Evolutionary conservation across 1,284 basidiomycete genomes (phyloP).

Genomic region (Moniliella sp.): DNA sequence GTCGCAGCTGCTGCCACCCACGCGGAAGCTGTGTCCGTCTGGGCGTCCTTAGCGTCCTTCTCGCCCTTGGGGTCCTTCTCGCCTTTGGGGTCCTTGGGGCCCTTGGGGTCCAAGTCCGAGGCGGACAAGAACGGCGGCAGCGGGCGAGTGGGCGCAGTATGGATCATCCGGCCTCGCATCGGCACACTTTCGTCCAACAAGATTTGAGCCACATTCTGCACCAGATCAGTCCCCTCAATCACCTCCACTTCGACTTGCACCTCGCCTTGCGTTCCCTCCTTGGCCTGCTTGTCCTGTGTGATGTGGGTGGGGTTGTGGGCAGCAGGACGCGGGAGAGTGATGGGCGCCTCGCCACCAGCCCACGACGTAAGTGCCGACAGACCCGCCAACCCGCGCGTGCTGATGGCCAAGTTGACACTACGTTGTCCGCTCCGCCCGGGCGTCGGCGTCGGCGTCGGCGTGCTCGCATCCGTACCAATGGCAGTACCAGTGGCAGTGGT

Average conservation of each 20-base stretch:
- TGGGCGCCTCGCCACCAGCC: neutral
- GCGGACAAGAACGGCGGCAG: neutral
- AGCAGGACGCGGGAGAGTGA: neutral
- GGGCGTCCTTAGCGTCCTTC: conserved; percentile 3
- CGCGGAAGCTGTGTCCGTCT: conserved; percentile 8
- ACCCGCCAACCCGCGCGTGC: conserved; percentile 70
- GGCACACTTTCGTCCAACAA: conserved; percentile 66
- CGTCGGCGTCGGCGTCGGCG: too few relatives aligned
- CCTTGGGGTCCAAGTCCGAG: neutral
- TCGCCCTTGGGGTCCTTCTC: neutral
- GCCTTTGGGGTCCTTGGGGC: neutral
- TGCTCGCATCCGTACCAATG: too few relatives aligned
- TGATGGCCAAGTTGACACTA: conserved; percentile 90
- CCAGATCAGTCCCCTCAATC: too few relatives aligned
- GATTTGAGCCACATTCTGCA: conserved; percentile 43
- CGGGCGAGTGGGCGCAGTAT: conserved; percentile 38
- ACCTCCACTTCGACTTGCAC: too few relatives aligned
- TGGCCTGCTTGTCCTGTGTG: neutral
- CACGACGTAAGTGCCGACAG: conserved; percentile 46
- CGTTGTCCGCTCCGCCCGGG: too few relatives aligned
- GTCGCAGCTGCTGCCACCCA: neutral
- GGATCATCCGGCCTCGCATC: conserved; percentile 88
- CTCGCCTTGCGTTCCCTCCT: too few relatives aligned
- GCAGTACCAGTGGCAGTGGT: too few relatives aligned
- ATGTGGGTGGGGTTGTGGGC: too few relatives aligned